Base-by-base conservation (phyloP, 1,284 basidiomycete species). In the Tilletia setariae region DNA sequence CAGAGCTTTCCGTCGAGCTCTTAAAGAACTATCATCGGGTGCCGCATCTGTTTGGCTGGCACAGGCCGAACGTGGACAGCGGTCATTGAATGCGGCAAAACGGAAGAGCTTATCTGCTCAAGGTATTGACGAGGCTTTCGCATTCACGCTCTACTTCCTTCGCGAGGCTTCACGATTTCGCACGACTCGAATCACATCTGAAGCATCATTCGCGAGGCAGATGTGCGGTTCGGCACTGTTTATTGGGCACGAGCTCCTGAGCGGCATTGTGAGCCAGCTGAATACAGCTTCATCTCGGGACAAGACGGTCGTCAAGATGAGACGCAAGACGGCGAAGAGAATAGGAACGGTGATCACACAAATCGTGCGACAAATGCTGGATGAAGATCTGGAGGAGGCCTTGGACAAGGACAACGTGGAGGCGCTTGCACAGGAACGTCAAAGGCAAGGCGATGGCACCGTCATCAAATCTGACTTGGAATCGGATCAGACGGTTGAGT, bases 311-410 rank as follows among this genome's bases (percentile, higher is more conserved):
- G 19, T 2, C 25, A 66, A 49, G 59, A 3, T 28, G 2, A 40
- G 23, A 25, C 30, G 46, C 25, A 66, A 51, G 64, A 42, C 25
- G 13, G 51, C 64, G 16, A 53, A n/a, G 25, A 66, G 51, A 47
- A 19, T 66, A 28, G 64, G 64, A 4, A 66, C 51, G 28, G 19
- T 56, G 16, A 42, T 53, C 32, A 42, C 40, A 25, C 40, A 30
- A 2, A 23, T 53, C 11, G 64, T 66, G 2, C 35, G 25, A n/a
- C 16, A 25, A 2, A 51, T 66, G 25, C 46, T 53, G 44, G 64
- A 66, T 30, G 64, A 66, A 49, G 64, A 66, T 51, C 28, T 43
- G 21, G 64, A 43, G 21, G 64, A 66, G 47, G 64, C 51, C 40
- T 25, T 66, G 51, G 64, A 66, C 19, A 21, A n/a, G 23, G 46